phyloP scores from a whole-genome alignment of 176 grass and related monocot genomes.

The Neostapfia colusana region DNA sequence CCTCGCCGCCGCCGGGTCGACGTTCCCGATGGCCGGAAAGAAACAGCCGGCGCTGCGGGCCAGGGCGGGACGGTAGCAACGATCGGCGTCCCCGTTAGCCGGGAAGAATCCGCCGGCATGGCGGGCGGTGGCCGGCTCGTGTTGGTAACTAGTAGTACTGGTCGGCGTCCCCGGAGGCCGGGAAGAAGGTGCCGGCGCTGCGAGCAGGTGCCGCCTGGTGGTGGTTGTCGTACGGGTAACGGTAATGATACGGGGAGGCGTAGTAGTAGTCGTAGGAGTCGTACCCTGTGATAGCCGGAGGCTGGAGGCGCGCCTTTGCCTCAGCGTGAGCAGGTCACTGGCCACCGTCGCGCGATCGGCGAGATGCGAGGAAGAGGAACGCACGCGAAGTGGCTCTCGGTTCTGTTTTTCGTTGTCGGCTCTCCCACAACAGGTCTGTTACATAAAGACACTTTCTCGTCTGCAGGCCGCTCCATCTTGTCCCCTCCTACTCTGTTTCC shows the following conservation, averaged over 20 bases:
- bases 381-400: no score
- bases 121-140: not conserved
- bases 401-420: no score
- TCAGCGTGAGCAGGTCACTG: no score
- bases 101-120: not conserved
- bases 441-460: no score
- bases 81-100: not conserved
- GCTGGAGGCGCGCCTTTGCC: no score
- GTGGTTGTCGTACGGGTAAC: not conserved
- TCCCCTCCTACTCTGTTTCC: no score
- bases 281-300: no score
- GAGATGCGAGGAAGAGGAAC: no score
- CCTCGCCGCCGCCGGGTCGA: not conserved
- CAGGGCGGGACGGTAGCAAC: not conserved
- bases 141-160: not conserved
- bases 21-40: not conserved
- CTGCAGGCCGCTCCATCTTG: no score
- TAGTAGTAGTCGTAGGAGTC: conserved; percentile 41
- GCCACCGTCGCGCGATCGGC: no score
- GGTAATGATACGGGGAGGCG: not conserved
- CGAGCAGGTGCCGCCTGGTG: not conserved
- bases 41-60: not conserved
- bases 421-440: no score
- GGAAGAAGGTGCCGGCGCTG: not conserved
- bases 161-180: not conserved